phyloP scores from a whole-genome alignment of 164 flowering plant species.

The Pachysandra terminalis region DNA sequence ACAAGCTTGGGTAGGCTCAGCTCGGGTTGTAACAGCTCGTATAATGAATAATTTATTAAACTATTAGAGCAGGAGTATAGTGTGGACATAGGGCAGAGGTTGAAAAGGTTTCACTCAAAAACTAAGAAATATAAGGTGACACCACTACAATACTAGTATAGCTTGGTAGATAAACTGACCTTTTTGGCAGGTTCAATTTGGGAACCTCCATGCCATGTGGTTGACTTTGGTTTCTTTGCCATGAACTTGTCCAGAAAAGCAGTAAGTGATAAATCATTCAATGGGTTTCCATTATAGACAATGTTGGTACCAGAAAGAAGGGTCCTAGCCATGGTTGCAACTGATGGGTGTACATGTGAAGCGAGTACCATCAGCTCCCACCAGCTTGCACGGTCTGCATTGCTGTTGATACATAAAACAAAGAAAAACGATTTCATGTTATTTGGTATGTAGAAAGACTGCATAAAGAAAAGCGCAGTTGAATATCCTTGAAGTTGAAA shows the following conservation, averaged over 20 bases:
- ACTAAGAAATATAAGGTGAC: background rate
- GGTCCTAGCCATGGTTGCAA: constrained; percentile 88
- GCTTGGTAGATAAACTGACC: constrained; percentile 36
- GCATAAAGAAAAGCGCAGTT: too few species aligned
- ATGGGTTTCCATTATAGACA: constrained; percentile 90
- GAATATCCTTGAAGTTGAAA: too few species aligned
- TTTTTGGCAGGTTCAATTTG: constrained; percentile 92
- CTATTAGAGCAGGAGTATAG: background rate
- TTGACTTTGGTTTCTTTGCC: constrained; percentile 93
- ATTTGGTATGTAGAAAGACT: background rate
- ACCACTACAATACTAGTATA: background rate
- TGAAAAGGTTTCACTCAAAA: background rate
- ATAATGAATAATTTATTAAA: too few species aligned
- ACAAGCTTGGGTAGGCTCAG: too few species aligned
- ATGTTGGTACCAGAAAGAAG: constrained; percentile 88
- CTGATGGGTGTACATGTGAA: constrained; percentile 92
- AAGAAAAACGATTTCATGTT: background rate
- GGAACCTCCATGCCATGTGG: constrained; percentile 95
- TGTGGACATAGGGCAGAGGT: background rate
- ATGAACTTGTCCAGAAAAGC: constrained; percentile 96
- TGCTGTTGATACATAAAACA: constrained; percentile 38
- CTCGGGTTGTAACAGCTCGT: background rate
- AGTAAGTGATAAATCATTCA: constrained; percentile 73
- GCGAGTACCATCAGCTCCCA: constrained; percentile 93
- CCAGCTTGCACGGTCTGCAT: constrained; percentile 90